These are phyloP conservation scores for Tilletia setariae DNA, from an alignment of 1,284 basidiomycete species.

Conservation along the genomic window DNA sequence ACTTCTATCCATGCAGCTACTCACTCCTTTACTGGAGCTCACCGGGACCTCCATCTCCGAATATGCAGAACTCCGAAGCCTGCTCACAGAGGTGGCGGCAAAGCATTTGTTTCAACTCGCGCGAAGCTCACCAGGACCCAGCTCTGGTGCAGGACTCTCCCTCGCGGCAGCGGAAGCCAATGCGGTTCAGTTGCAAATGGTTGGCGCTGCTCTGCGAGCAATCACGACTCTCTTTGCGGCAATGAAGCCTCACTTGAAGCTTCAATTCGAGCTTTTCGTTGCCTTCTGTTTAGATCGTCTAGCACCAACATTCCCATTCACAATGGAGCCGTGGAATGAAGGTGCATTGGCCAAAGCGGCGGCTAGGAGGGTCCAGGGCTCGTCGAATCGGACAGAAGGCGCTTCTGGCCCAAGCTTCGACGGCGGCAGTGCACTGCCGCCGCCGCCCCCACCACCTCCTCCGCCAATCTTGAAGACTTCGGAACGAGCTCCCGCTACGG, in stretches of 20 bases:
- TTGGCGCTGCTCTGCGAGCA: conserved; percentile 76
- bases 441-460: conserved; percentile 59
- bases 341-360: conserved; percentile 42
- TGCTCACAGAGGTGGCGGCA: conserved; percentile 84
- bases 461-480: conserved; percentile 61
- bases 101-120: conserved; percentile 76
- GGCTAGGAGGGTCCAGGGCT: conserved; percentile 8
- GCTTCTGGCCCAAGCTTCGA: not conserved
- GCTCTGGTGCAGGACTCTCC: conserved; percentile 6
- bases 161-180: conserved; percentile 2
- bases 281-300: conserved; percentile 89
- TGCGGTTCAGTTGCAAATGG: conserved; percentile 56
- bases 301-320: conserved; percentile 54
- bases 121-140: conserved; percentile 20
- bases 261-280: conserved; percentile 94
- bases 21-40: conserved; percentile 85
- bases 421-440: conserved; percentile 53
- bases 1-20: conserved; percentile 77
- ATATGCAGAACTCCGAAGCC: conserved; percentile 67
- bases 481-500: conserved; percentile 64
- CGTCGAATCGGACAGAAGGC: conserved; percentile 31
- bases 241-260: conserved; percentile 79
- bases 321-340: conserved; percentile 53
- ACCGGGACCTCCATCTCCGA: conserved; percentile 68
- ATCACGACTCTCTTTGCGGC: conserved; percentile 85